Conservation (phyloP, 2,329 filamentous ascomycete genomes). For the Emmonsiellopsis sp. region DNA sequence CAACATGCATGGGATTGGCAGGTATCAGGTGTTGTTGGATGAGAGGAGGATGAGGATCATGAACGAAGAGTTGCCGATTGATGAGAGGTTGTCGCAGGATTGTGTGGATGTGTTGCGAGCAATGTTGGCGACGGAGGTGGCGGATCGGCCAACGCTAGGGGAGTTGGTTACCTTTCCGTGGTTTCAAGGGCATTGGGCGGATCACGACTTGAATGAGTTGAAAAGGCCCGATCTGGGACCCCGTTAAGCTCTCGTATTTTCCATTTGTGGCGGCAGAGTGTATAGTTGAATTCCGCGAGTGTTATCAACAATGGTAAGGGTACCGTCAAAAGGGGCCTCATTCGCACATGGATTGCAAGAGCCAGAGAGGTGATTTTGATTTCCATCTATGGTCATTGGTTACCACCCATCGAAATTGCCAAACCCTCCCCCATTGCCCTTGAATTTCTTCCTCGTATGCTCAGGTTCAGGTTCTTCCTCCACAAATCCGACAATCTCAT, state of each 20-base stretch:
- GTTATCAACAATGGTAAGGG: too few species aligned
- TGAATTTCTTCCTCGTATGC: slow-evolving; percentile 72
- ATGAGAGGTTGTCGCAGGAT: slow-evolving; percentile 21
- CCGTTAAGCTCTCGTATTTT: too few species aligned
- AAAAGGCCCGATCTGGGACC: background rate
- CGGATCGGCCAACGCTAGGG: slow-evolving; percentile 16
- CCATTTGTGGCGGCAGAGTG: too few species aligned
- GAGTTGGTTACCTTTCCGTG: slow-evolving; percentile 19
- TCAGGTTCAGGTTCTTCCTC: slow-evolving; percentile 56
- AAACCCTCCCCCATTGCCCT: slow-evolving; percentile 57
- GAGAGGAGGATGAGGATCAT: slow-evolving; percentile 18
- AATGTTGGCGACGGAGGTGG: slow-evolving; percentile 17
- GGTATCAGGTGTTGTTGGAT: slow-evolving; percentile 2
- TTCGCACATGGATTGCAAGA: too few species aligned
- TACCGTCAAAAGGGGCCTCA: too few species aligned
- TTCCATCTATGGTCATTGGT: background rate
- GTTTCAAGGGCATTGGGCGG: slow-evolving; percentile 17
- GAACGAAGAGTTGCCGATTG: slow-evolving; percentile 18
- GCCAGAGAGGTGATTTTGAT: too few species aligned
- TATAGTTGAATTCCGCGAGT: too few species aligned
- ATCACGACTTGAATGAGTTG: slow-evolving; percentile 4
- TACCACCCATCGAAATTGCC: slow-evolving; percentile 93
- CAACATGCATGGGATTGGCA: background rate
- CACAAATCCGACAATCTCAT: slow-evolving; percentile 53
- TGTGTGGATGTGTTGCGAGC: slow-evolving; percentile 21